Conservation (phyloP, 83 land plant species). For the Isoetes engelmannii region DNA sequence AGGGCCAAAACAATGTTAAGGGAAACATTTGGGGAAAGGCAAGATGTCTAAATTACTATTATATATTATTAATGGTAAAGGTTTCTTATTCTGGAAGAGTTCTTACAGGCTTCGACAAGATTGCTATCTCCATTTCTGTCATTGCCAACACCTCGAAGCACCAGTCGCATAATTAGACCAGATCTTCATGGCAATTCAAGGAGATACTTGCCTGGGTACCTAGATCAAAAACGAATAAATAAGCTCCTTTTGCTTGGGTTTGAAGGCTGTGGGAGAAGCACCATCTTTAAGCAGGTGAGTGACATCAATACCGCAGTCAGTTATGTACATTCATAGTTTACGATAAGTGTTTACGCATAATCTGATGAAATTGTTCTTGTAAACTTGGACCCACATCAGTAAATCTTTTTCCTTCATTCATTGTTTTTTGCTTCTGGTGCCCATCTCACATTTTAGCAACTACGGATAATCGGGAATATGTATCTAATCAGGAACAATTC, state of each 20-base stretch:
- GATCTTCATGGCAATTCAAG: conserved; percentile 19
- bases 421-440: conserved; percentile 5
- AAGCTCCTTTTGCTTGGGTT: conserved; percentile 75
- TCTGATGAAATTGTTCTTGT: background rate
- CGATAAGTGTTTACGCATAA: no score
- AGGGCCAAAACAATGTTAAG: conserved; percentile 84
- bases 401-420: background rate
- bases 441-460: background rate
- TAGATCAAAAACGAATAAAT: conserved; percentile 43
- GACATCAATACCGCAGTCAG: no score
- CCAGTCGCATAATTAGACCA: conserved; percentile 18
- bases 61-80: background rate
- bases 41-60: background rate
- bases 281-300: conserved; percentile 87
- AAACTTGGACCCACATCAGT: background rate
- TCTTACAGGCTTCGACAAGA: conserved; percentile 49
- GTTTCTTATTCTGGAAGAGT: background rate
- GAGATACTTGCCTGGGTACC: conserved; percentile 48
- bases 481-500: background rate
- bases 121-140: conserved; percentile 61
- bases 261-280: conserved; percentile 73
- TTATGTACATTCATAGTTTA: no score
- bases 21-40: conserved; percentile 98
- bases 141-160: conserved; percentile 56
- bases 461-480: background rate